Percentiles rank a stretch among this genome's conserved stretches.
Conservation (phyloP, 257 asterid species). For the Solanum chiquidenum region DNA sequence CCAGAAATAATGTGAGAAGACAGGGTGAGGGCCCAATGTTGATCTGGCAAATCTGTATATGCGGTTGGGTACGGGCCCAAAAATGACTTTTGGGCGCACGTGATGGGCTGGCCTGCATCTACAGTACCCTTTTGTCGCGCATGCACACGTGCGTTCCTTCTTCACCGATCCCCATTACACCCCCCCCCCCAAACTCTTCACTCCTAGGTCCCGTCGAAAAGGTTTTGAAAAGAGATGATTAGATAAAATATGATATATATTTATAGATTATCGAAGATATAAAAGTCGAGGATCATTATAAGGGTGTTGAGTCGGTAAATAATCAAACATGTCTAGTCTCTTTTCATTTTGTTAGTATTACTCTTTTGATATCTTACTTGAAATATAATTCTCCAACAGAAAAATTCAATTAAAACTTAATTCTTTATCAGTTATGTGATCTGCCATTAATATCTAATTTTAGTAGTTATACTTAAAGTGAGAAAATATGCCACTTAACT, state of each 20-base stretch:
- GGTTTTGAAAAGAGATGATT: background rate
- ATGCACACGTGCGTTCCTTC: constrained; percentile 54
- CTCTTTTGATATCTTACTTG: background rate
- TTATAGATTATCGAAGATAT: too few relatives aligned
- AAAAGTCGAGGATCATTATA: background rate
- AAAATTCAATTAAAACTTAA: background rate
- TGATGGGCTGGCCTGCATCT: constrained; percentile 42
- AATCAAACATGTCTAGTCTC: accelerated
- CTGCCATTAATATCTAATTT: background rate
- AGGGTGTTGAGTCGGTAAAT: background rate
- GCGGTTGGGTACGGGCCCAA: background rate
- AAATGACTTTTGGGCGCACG: constrained; percentile 32
- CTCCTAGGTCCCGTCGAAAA: constrained; percentile 1
- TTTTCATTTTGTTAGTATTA: background rate
- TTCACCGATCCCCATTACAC: background rate
- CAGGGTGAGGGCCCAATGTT: background rate
- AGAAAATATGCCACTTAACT: background rate
- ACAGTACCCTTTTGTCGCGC: constrained; percentile 20
- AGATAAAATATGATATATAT: too few relatives aligned
- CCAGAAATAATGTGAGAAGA: background rate
- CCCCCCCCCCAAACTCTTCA: too few relatives aligned
- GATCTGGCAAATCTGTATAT: background rate
- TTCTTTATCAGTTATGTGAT: background rate
- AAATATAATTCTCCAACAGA: background rate
- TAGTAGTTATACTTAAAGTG: background rate